Base-by-base conservation (phyloP, 495 filamentous ascomycete genomes). In the Jackrogersella minutella region DNA sequence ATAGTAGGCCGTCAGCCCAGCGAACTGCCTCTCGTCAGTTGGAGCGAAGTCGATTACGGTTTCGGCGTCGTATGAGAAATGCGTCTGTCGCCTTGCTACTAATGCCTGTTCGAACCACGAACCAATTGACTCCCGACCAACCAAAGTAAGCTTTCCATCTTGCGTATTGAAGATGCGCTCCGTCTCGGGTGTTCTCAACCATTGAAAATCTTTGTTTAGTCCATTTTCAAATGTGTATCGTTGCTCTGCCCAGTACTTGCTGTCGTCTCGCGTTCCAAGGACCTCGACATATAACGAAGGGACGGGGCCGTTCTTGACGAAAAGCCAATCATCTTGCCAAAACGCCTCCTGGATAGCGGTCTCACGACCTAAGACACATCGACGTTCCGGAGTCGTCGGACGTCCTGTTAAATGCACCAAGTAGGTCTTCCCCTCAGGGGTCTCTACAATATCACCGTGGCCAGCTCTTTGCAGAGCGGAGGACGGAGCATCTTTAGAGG, bases 401-500 rank as follows among this genome's bases (percentile, higher is more conserved):
- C 84, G 81, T 14, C 84, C 84, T 1, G 76, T 71, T 9, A 87
- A 70, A 66, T 86, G 84, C 5, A 87, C 84, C 0, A 86, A 49
- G 62, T 86, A 87, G 5, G 82, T 84, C 51, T 79, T 78, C 1
- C 86, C 86, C 28, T 82, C 79, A 6, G 82, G 80, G 3, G 84
- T 86, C 21, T 87, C 83, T 22, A 87, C 83, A 17, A 87, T 77
- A 65, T 87, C 85, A 11, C 84, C 86, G 69, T 88, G 86, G 1
- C 85, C 86, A 0, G 85, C 81, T 43, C 82, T 72, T 65, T 87
- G 84, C 17, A 87, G 67, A 1, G 82, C 78, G 0, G 75, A 74
- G 19, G 73, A 64, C 0, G 80, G 81, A 33, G 75, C 71, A 60
- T 83, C 77, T 56, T 79, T 83, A 39, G 79, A 72, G 11, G 78